phyloP scores from a whole-genome alignment of 2,329 filamentous ascomycete species.

The Gaeumannomyces sp. region DNA sequence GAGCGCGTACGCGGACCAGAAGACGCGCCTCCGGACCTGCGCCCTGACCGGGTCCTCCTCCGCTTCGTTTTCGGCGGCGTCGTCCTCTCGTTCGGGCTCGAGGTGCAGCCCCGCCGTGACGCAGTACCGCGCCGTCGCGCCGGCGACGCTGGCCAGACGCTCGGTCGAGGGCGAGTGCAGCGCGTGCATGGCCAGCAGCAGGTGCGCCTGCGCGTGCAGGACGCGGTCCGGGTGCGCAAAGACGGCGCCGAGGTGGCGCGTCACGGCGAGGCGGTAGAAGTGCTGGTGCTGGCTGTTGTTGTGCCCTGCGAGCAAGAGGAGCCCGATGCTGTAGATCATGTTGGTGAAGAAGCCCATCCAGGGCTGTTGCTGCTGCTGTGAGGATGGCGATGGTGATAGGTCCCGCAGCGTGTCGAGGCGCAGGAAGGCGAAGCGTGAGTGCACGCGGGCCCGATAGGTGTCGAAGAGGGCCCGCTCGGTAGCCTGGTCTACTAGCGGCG shows the following conservation, averaged over 20 bases:
- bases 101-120: conserved; percentile 23
- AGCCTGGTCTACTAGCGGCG: background rate
- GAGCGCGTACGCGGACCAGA: conserved; percentile 25
- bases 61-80: background rate
- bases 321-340: conserved; percentile 18
- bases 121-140: conserved; percentile 22
- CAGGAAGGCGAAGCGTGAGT: conserved; percentile 10
- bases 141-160: conserved; percentile 21
- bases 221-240: conserved; percentile 13
- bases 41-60: conserved; percentile 6
- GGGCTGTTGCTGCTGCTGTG: background rate
- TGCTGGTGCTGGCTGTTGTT: background rate
- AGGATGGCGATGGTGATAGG: background rate
- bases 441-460: conserved; percentile 3
- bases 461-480: conserved; percentile 4
- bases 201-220: conserved; percentile 18
- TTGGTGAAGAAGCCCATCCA: conserved; percentile 24
- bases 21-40: conserved; percentile 23
- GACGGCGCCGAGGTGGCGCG: conserved; percentile 8
- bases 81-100: conserved; percentile 17
- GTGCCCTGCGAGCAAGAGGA: conserved; percentile 15
- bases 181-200: conserved; percentile 20
- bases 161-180: conserved; percentile 23
- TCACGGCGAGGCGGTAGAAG: conserved; percentile 7
- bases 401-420: background rate